Evolutionary conservation across 176 grass and related monocot genomes (phyloP).

Genomic region (Eremochloa ophiuroides): DNA sequence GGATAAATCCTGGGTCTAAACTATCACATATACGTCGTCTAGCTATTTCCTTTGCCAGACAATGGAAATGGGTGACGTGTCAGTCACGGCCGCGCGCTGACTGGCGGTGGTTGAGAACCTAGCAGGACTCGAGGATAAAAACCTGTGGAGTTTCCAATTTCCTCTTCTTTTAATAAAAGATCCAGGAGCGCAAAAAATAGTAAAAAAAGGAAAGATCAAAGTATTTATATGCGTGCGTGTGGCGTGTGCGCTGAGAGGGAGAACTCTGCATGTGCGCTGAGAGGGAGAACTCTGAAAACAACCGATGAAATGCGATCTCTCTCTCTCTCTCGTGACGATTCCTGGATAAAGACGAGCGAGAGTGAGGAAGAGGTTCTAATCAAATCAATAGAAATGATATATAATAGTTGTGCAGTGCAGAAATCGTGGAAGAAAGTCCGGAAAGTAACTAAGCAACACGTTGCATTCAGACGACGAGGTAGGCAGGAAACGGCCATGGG

Average conservation of each 20-base stretch:
- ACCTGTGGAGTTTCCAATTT: neutral
- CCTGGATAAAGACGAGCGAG: neutral
- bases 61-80: neutral
- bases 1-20: too few relatives aligned
- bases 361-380: neutral
- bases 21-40: neutral
- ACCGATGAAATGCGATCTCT: neutral
- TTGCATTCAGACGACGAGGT: neutral
- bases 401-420: neutral
- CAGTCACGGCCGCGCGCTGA: neutral
- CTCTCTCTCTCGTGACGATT: neutral
- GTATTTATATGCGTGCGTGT: neutral
- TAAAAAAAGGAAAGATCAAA: neutral
- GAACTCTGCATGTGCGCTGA: slow-evolving; percentile 4
- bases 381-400: neutral
- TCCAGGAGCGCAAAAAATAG: neutral
- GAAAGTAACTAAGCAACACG: neutral
- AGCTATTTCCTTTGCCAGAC: neutral
- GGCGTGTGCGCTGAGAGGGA: slow-evolving; percentile 1
- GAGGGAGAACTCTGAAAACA: slow-evolving; percentile 7
- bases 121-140: neutral
- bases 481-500: neutral
- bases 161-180: neutral
- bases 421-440: neutral
- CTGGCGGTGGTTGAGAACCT: slow-evolving; percentile 1